Evolutionary conservation across 176 grass and related monocot genomes (phyloP), one percentile per base, ranked within the genome.

Genomic region (Triticum turgidum): DNA sequence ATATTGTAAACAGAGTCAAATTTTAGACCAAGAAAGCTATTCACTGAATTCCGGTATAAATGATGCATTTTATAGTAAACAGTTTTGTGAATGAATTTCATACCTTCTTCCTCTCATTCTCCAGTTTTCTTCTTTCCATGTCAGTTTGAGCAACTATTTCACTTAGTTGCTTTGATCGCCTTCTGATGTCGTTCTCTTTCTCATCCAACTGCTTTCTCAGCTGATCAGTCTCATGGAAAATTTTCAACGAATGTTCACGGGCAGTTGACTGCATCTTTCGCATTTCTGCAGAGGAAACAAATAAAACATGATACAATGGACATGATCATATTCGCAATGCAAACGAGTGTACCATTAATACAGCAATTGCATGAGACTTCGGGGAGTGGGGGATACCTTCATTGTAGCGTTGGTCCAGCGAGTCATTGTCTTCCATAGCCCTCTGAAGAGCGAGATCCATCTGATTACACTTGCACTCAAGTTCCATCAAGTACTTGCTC

Each of bases 41-140:
- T 80, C 35, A 76, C 21, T 74, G n/a, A 84, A 89, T 65, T 70
- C 18, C 68, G 20, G 7, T 27, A 61, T 20, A 70, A 17, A 65
- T 30, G 34, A 49, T 75, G 72, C 44, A 74, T 59, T 59, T 59
- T 59, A 18, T 54, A 54, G 56, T 59, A 59, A 59, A 59, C 20
- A 59, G 56, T 59, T 18, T 15, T 24, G 7, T 2, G 15, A 38
- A 3, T 63, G 58, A 42, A 65, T 73, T 73, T 49, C 9, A 17
- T 84, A 91, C 92, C 89, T 84, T 87, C 84, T 84, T 82, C 24
- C 29, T 89, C 63, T 94, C 92, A 61, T 86, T 79, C 38, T 91
- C 86, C 59, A 94, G 11, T 24, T 91, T 94, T 86, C 68, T 94
- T 81, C 79, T 89, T 56, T 94, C 89, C 66, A 88, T 62, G 22